Conservation (phyloP, 352 stramenopile genomes). For the Pythium chondricola region DNA sequence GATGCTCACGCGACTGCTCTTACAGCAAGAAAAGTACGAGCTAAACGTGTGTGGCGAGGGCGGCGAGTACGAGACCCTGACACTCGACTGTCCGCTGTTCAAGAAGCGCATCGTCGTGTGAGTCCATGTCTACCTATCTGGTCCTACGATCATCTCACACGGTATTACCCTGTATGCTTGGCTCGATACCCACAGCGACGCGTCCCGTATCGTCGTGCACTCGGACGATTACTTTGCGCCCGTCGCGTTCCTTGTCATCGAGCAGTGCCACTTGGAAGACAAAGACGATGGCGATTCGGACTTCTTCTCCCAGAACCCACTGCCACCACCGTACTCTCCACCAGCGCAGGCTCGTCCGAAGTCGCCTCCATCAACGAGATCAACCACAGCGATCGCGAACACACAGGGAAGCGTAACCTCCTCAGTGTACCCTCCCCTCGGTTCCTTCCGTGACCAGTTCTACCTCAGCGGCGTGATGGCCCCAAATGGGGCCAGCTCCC, state of each 20-base stretch:
- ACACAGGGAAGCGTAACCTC: too few species aligned
- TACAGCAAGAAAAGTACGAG: conserved; percentile 91
- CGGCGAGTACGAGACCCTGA: conserved; percentile 99
- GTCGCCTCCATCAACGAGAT: neutral
- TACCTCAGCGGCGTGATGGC: conserved; percentile 61
- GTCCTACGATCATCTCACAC: neutral
- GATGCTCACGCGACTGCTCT: too few species aligned
- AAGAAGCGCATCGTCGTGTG: conserved; percentile 91
- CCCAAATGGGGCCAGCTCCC: conserved; percentile 18
- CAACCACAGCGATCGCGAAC: conserved; percentile 4
- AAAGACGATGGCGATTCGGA: conserved; percentile 36
- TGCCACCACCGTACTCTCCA: neutral
- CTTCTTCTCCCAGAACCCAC: neutral
- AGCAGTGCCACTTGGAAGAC: conserved; percentile 85
- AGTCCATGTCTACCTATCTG: neutral
- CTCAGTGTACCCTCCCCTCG: conserved; percentile 4
- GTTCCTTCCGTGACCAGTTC: conserved; percentile 60
- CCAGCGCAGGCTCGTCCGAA: conserved; percentile 12
- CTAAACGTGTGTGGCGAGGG: conserved; percentile 98
- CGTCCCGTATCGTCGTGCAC: conserved; percentile 90
- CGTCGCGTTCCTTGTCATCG: conserved; percentile 91
- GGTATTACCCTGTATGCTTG: neutral
- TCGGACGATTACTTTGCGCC: conserved; percentile 89
- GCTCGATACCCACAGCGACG: conserved; percentile 78
- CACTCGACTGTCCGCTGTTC: conserved; percentile 96